Evolutionary conservation across 1,139 yeast genomes (phyloP).

Genomic region (Suhomyces kunorum): DNA sequence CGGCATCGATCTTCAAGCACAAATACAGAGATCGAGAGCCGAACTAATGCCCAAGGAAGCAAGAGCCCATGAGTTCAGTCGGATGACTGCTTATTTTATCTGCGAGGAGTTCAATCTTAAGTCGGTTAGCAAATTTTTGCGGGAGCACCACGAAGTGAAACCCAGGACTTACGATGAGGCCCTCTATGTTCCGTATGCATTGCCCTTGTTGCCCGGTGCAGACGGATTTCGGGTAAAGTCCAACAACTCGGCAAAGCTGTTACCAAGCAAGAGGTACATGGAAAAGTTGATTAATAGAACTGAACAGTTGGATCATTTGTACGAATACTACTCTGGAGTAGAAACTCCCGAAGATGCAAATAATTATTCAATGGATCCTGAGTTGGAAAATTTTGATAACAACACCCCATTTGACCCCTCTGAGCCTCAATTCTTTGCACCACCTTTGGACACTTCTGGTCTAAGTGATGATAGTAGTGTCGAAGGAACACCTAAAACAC

Average conservation of each 20-base stretch:
- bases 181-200: conserved; percentile 81
- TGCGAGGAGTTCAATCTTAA: conserved; percentile 77
- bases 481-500: conserved; percentile 2
- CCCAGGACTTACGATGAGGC: conserved; percentile 91
- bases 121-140: conserved; percentile 63
- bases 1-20: conserved; percentile 28
- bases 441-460: conserved; percentile 30
- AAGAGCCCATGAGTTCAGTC: conserved; percentile 67
- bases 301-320: conserved; percentile 87
- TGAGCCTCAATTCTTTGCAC: conserved; percentile 54
- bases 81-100: conserved; percentile 89
- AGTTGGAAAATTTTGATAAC: conserved; percentile 38
- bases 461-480: conserved; percentile 19
- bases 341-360: conserved; percentile 67
- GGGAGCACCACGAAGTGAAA: conserved; percentile 72
- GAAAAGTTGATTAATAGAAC: conserved; percentile 77
- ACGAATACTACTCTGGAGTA: conserved; percentile 85
- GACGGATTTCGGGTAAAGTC: conserved; percentile 84
- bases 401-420: conserved; percentile 47
- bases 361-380: conserved; percentile 56
- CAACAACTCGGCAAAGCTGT: conserved; percentile 65
- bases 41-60: conserved; percentile 69
- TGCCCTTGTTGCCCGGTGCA: conserved; percentile 85
- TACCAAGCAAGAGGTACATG: conserved; percentile 63
- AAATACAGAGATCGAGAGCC: conserved; percentile 59